Conservation (phyloP, 1,139 yeast genomes). For the Geotrichum reessii region DNA sequence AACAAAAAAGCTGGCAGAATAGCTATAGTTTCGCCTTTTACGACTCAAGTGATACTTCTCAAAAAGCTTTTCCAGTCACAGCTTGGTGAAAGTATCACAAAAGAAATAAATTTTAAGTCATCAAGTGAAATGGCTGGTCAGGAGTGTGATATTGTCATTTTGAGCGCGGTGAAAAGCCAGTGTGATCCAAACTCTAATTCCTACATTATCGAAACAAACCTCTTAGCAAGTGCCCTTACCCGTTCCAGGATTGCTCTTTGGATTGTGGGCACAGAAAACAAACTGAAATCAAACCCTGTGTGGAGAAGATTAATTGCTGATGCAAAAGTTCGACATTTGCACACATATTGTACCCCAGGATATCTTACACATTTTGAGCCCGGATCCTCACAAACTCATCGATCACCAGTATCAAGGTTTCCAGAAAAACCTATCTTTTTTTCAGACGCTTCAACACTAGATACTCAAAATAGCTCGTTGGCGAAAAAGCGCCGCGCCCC, state of each 20-base stretch:
- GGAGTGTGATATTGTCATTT: slow-evolving; percentile 85
- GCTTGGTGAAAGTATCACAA: slow-evolving; percentile 58
- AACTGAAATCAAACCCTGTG: slow-evolving; percentile 50
- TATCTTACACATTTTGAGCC: background rate
- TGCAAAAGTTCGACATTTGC: background rate
- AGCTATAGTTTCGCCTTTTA: slow-evolving; percentile 92
- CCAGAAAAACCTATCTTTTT: background rate
- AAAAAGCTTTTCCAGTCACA: slow-evolving; percentile 50
- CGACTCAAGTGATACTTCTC: slow-evolving; percentile 68
- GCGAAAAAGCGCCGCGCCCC: background rate
- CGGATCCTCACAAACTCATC: background rate
- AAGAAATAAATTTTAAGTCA: slow-evolving; percentile 79
- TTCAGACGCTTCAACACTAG: background rate
- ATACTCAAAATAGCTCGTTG: background rate
- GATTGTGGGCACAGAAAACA: slow-evolving; percentile 64
- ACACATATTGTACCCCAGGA: background rate
- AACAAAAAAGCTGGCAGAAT: slow-evolving; percentile 61
- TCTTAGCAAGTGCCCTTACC: slow-evolving; percentile 93
- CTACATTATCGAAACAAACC: slow-evolving; percentile 77
- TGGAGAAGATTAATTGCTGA: slow-evolving; percentile 57
- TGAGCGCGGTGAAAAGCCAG: slow-evolving; percentile 91
- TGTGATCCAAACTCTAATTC: slow-evolving; percentile 62
- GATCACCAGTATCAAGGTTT: background rate
- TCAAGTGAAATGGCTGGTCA: slow-evolving; percentile 98
- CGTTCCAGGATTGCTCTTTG: slow-evolving; percentile 89